phyloP scores from a whole-genome alignment of 805 yeast genomes.

The Starmerella potacharoeniae region DNA sequence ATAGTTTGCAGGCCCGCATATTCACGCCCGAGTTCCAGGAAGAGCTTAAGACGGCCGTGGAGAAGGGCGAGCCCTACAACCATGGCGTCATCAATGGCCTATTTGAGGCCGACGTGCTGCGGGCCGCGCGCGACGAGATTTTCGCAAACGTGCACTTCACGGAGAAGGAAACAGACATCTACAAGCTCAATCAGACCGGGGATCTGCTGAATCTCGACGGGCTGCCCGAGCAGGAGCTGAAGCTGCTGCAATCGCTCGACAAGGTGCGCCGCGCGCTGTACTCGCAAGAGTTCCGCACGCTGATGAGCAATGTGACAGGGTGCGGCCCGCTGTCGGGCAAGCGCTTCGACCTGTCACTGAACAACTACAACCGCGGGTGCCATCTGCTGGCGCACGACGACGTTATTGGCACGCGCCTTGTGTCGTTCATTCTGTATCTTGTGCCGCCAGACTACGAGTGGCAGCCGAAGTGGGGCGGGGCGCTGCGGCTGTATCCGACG shows the following conservation, averaged over 20 bases:
- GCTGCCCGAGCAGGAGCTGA: conserved; percentile 60
- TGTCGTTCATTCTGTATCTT: conserved; percentile 81
- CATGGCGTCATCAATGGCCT: conserved; percentile 78
- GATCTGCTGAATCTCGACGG: conserved; percentile 86
- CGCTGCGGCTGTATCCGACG: conserved; percentile 74
- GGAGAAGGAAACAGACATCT: conserved; percentile 91
- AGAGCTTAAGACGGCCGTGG: conserved; percentile 28
- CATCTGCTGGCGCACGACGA: conserved; percentile 94
- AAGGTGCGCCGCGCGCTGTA: conserved; percentile 80
- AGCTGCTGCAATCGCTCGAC: conserved; percentile 60
- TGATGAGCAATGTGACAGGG: conserved; percentile 64
- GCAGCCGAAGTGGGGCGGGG: conserved; percentile 92
- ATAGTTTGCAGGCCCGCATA: conserved; percentile 7
- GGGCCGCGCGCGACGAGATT: conserved; percentile 77
- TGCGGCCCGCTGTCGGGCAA: conserved; percentile 84
- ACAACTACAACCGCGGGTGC: conserved; percentile 84
- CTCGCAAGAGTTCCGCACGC: conserved; percentile 71
- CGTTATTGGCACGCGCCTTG: conserved; percentile 89
- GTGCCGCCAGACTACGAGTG: conserved; percentile 86
- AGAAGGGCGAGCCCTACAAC: conserved; percentile 60
- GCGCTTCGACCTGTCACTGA: conserved; percentile 85
- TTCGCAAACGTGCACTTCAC: conserved; percentile 78
- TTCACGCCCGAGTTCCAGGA: conserved; percentile 12
- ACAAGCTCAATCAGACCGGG: conserved; percentile 79
- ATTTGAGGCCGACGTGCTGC: conserved; percentile 62